Percentiles rank a stretch among this genome's conserved stretches.
These are phyloP conservation scores for Ilex aquifolium DNA, from an alignment of 257 asterid genomes.

Conservation along the genomic window DNA sequence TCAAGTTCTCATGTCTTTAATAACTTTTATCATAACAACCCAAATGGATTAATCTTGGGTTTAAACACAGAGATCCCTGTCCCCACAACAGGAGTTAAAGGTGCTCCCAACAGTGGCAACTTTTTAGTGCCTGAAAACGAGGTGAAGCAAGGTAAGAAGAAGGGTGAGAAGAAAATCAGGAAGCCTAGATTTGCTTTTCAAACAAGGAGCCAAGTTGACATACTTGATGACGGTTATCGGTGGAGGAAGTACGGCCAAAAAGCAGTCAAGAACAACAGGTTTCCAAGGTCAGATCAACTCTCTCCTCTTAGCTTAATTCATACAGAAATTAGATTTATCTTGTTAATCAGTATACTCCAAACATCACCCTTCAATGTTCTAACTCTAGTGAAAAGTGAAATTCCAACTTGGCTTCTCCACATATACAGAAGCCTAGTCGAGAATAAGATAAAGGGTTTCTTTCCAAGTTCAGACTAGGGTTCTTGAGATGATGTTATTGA, in stretches of 20 bases:
- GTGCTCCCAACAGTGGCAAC: neutral
- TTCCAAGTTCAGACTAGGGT: too few species aligned
- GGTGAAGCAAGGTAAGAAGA: constrained; percentile 2
- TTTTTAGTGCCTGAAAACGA: constrained; percentile 2
- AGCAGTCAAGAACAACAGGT: constrained; percentile 45
- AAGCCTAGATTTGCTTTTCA: constrained; percentile 38
- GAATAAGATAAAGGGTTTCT: too few species aligned
- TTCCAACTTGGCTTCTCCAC: too few species aligned
- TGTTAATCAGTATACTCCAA: too few species aligned
- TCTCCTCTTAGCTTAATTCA: neutral
- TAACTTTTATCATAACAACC: constrained; percentile 5
- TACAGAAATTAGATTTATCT: too few species aligned
- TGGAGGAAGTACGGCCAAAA: constrained; percentile 57
- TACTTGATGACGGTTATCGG: constrained; percentile 53
- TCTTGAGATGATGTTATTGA: too few species aligned
- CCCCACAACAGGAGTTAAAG: neutral
- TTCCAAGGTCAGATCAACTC: constrained; percentile 30
- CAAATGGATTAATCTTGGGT: constrained; percentile 13
- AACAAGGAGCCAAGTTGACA: constrained; percentile 51
- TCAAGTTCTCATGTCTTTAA: neutral
- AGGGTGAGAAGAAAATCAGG: constrained; percentile 25
- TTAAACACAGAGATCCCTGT: constrained; percentile 11
- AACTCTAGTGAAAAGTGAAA: too few species aligned
- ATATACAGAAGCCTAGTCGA: too few species aligned
- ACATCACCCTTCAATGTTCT: neutral